Percentiles rank a stretch among this genome's conserved stretches.
These are phyloP conservation scores for Fusarium newnesense DNA, from an alignment of 2,329 filamentous ascomycete genomes.

Conservation along the genomic window DNA sequence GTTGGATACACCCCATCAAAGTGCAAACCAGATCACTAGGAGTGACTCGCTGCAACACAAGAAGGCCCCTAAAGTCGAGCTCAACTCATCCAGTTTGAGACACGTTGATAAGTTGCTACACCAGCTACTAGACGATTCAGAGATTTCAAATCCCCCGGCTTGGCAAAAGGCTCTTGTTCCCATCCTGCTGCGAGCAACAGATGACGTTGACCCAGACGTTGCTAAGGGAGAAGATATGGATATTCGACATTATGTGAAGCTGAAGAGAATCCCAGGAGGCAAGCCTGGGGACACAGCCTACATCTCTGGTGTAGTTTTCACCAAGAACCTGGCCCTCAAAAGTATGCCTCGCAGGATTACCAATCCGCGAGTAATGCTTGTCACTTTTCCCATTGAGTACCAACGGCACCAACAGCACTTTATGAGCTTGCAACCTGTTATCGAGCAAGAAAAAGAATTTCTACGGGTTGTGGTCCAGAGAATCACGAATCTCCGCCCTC, in stretches of 20 bases:
- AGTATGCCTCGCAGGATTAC: slow-evolving; percentile 91
- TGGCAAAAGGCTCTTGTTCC: slow-evolving; percentile 94
- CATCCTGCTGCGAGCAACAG: slow-evolving; percentile 88
- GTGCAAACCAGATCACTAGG: slow-evolving; percentile 68
- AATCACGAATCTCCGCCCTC: slow-evolving; percentile 85
- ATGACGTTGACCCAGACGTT: slow-evolving; percentile 94
- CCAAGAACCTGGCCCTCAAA: slow-evolving; percentile 95
- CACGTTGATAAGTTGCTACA: slow-evolving; percentile 88
- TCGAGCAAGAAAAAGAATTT: slow-evolving; percentile 95
- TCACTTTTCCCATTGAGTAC: slow-evolving; percentile 96
- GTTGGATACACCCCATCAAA: slow-evolving; percentile 57
- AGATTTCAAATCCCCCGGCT: slow-evolving; percentile 75
- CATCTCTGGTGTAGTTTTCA: slow-evolving; percentile 95
- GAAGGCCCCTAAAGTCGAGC: slow-evolving; percentile 78
- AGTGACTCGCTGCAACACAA: slow-evolving; percentile 85
- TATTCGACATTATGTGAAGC: slow-evolving; percentile 94
- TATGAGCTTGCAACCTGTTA: slow-evolving; percentile 97
- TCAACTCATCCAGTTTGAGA: slow-evolving; percentile 87
- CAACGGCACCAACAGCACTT: slow-evolving; percentile 88
- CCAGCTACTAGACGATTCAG: slow-evolving; percentile 82
- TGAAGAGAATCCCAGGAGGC: slow-evolving; percentile 95
- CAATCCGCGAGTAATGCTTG: slow-evolving; percentile 87
- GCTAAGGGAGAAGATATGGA: slow-evolving; percentile 94
- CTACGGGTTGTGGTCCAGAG: slow-evolving; percentile 90
- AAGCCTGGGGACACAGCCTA: slow-evolving; percentile 93